These are phyloP conservation scores for Gossypium longicalyx DNA, from an alignment of 345 rosid genomes.

Conservation along the genomic window DNA sequence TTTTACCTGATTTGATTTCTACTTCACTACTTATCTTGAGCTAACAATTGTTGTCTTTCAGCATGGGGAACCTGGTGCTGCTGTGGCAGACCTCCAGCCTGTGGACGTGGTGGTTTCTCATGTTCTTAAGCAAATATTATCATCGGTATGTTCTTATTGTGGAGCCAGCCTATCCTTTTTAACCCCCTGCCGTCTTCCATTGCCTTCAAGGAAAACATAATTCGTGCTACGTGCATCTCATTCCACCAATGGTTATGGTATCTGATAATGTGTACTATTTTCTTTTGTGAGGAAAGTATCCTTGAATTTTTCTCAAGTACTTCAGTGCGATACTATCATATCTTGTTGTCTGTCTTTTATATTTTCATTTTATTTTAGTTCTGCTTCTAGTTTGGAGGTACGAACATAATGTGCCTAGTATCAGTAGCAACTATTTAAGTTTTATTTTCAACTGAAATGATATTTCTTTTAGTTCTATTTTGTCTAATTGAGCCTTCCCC, in stretches of 20 bases:
- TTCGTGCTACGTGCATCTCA: not conserved
- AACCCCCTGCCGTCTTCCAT: not conserved
- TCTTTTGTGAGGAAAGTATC: not conserved
- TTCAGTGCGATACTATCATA: not conserved
- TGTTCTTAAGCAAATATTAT: slow-evolving; percentile 75
- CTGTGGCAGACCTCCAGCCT: slow-evolving; percentile 81
- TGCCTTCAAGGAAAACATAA: not conserved
- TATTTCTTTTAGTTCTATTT: not conserved
- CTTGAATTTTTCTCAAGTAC: slow-evolving; percentile 5
- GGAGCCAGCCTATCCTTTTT: not conserved
- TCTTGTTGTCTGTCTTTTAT: not conserved
- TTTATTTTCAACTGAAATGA: not conserved
- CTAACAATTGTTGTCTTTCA: slow-evolving; percentile 27
- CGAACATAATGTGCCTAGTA: not conserved
- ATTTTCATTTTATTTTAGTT: not conserved
- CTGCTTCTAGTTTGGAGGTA: not conserved
- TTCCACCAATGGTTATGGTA: not conserved
- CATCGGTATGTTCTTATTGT: slow-evolving; percentile 48
- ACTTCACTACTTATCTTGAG: not conserved
- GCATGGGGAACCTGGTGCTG: slow-evolving; percentile 98
- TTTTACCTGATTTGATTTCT: not conserved
- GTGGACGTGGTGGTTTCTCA: slow-evolving; percentile 85
- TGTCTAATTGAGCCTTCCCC: not conserved
- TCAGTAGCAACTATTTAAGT: not conserved
- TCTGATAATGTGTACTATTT: not conserved